Conservation (phyloP, 192 early-diverging fungal genomes). For the Coemansia sp. region DNA sequence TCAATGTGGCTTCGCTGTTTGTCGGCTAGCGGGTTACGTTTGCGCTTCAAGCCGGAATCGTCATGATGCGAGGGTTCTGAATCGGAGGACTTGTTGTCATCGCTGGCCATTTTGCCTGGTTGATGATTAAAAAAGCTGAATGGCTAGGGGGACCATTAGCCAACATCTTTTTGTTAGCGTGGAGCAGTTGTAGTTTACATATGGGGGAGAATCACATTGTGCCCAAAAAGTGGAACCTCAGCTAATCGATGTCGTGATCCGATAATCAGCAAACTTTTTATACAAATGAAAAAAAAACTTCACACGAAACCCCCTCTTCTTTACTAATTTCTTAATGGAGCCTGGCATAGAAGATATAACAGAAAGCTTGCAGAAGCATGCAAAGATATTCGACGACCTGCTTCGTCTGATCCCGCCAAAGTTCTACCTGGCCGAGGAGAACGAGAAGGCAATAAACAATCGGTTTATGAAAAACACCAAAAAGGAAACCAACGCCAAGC, state of each 20-base stretch:
- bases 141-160: no score
- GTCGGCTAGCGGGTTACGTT: conserved; percentile 9
- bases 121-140: no score
- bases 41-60: neutral
- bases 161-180: no score
- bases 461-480: conserved; percentile 75
- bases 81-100: no score
- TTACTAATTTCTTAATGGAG: conserved; percentile 7
- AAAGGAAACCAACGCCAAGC: conserved; percentile 82
- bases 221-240: no score
- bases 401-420: conserved; percentile 81
- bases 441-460: conserved; percentile 52
- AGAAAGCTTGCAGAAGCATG: conserved; percentile 64
- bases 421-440: conserved; percentile 70
- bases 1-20: conserved; percentile 42
- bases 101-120: no score
- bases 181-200: no score
- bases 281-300: neutral
- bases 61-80: no score
- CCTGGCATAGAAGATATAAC: conserved; percentile 37
- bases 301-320: neutral
- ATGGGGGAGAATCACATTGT: no score
- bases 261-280: no score
- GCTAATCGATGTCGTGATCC: no score
- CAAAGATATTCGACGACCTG: conserved; percentile 69